These are phyloP conservation scores for Ceratocystiopsis sp. DNA, from an alignment of 2,329 filamentous ascomycete genomes.

Conservation along the genomic window DNA sequence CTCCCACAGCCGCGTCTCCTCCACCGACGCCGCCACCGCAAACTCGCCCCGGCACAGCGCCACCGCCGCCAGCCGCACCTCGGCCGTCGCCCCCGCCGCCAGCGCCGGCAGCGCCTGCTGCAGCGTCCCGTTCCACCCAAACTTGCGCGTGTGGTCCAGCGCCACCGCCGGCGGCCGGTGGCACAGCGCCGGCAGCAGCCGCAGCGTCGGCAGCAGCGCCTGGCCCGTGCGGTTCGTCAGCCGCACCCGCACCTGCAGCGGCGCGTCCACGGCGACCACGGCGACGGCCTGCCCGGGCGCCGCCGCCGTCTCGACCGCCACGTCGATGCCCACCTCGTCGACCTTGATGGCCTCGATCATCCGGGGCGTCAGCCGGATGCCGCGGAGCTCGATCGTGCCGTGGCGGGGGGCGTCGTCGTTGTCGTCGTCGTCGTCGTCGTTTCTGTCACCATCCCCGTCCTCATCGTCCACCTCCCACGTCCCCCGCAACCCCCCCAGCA, in stretches of 20 bases:
- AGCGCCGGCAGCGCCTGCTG: conserved; percentile 57
- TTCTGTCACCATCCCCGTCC: no score
- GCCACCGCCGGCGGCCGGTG: conserved; percentile 55
- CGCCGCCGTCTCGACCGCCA: conserved; percentile 29
- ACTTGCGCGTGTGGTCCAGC: conserved; percentile 64
- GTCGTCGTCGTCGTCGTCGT: background rate
- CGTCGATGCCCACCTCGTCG: conserved; percentile 56
- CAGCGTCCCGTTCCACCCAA: conserved; percentile 71
- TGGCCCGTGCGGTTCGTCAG: conserved; percentile 56
- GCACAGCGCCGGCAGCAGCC: conserved; percentile 60
- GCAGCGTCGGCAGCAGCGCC: conserved; percentile 53
- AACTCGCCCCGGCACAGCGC: conserved; percentile 67
- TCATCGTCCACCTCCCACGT: conserved; percentile 36
- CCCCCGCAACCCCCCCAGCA: conserved; percentile 54
- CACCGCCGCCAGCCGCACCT: conserved; percentile 52
- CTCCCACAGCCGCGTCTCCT: conserved; percentile 53
- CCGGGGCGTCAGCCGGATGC: conserved; percentile 52
- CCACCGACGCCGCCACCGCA: conserved; percentile 63
- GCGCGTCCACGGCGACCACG: conserved; percentile 35
- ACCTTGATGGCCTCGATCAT: conserved; percentile 76
- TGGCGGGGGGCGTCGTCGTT: background rate
- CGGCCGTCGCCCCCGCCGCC: conserved; percentile 36
- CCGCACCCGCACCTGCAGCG: conserved; percentile 51
- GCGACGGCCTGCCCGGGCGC: conserved; percentile 9
- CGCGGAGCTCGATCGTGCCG: conserved; percentile 63